Conservation (phyloP, 139 green algal genomes). For the Asterochloris erici region DNA sequence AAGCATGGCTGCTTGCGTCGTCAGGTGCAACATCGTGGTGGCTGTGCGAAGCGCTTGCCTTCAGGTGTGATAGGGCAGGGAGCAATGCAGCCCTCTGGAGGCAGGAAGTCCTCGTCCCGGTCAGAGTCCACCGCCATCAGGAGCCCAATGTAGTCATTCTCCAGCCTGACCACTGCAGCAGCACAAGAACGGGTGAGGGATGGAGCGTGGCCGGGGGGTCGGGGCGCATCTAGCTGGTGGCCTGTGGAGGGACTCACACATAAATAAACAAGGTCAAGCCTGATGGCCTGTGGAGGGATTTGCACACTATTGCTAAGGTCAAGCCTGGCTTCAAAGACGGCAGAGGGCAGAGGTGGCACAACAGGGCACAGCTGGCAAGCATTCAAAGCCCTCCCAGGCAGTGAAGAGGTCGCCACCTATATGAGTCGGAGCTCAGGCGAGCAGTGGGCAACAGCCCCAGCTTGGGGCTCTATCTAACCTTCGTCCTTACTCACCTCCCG, state of each 20-base stretch:
- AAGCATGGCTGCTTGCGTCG: too few species aligned
- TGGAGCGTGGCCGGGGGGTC: too few species aligned
- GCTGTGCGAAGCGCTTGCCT: neutral
- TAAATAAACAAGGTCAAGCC: neutral
- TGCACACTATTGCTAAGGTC: neutral
- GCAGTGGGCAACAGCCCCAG: too few species aligned
- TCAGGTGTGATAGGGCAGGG: neutral
- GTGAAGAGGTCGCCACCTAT: too few species aligned
- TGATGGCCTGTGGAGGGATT: neutral
- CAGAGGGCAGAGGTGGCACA: too few species aligned
- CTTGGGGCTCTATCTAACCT: too few species aligned
- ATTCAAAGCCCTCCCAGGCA: too few species aligned
- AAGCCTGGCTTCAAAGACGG: neutral
- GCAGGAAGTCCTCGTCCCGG: conserved; percentile 17
- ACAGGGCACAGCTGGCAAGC: too few species aligned
- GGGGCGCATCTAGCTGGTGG: neutral
- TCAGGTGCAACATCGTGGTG: too few species aligned
- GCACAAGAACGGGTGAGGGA: neutral
- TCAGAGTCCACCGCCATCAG: conserved; percentile 12
- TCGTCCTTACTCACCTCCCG: too few species aligned
- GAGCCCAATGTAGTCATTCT: conserved; percentile 3
- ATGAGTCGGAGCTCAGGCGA: too few species aligned
- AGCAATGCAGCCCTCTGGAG: conserved; percentile 14
- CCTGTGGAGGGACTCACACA: neutral
- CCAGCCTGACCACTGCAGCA: conserved; percentile 6